Evolutionary conservation across 306 rosid genomes (phyloP).

Genomic region (Lithocarpus polystachyus): DNA sequence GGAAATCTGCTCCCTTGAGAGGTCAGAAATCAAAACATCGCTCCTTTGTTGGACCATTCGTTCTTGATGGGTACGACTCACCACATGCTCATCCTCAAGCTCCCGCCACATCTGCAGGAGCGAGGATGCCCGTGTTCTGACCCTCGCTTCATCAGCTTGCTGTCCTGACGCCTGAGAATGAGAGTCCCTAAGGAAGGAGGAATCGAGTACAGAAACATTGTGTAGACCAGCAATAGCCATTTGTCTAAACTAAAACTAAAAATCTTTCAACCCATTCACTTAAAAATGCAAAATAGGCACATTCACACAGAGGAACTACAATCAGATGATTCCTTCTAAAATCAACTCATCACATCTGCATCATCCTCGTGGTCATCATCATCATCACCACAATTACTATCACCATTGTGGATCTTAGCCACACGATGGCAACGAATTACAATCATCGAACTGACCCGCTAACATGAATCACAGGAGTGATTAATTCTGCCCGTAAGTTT

Average conservation of each 20-base stretch:
- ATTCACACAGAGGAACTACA: constrained; percentile 16
- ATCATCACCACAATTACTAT: neutral
- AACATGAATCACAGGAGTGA: constrained; percentile 11
- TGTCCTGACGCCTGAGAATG: constrained; percentile 53
- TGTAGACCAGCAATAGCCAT: constrained; percentile 95
- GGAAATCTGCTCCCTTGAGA: constrained; percentile 32
- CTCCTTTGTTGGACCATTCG: constrained; percentile 48
- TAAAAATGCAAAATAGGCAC: constrained; percentile 51
- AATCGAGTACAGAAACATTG: constrained; percentile 63
- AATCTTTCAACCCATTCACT: constrained; percentile 41
- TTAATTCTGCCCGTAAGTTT: constrained; percentile 14
- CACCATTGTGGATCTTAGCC: constrained; percentile 17
- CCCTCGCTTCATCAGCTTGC: constrained; percentile 58
- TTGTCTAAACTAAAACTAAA: constrained; percentile 19
- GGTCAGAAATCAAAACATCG: constrained; percentile 38
- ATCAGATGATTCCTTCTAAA: constrained; percentile 39
- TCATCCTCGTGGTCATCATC: constrained; percentile 4
- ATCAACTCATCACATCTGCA: constrained; percentile 28
- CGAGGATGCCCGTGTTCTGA: constrained; percentile 57
- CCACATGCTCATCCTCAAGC: constrained; percentile 78
- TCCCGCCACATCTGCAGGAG: constrained; percentile 78
- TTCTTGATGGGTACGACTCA: constrained; percentile 62
- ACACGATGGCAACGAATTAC: constrained; percentile 21
- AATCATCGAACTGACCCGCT: constrained; percentile 9
- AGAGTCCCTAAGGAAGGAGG: constrained; percentile 71